A percentile compares a stretch with the other conserved stretches of the same genome.
These are phyloP conservation scores for Fusarium musae DNA, from an alignment of 2,329 filamentous ascomycete species.

Conservation along the genomic window DNA sequence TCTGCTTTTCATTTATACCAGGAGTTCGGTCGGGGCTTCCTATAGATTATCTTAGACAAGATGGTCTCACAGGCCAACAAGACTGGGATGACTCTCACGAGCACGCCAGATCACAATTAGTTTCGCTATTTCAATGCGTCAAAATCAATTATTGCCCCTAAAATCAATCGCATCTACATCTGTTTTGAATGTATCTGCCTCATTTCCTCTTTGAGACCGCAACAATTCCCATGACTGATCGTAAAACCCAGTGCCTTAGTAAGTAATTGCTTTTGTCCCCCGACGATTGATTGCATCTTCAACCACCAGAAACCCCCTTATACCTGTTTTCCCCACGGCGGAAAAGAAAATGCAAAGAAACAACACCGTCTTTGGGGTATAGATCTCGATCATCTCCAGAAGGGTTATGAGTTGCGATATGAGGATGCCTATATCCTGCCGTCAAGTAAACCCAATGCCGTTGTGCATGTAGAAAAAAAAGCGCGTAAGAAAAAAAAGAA, in stretches of 20 bases:
- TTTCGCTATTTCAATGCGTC: background rate
- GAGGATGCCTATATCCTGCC: constrained; percentile 14
- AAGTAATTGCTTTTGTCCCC: constrained; percentile 4
- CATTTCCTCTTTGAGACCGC: background rate
- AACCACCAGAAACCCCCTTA: constrained; percentile 14
- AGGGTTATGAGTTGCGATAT: constrained; percentile 10
- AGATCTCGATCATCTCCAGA: constrained; percentile 25
- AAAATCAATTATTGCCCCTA: constrained; percentile 15
- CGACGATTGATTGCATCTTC: constrained; percentile 1
- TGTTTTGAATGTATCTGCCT: constrained; percentile 14
- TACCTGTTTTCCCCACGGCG: constrained; percentile 5
- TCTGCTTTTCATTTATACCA: constrained; percentile 23
- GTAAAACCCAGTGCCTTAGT: background rate
- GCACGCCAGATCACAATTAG: background rate
- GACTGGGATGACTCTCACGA: constrained; percentile 6
- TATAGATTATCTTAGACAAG: background rate
- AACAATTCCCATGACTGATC: constrained; percentile 22
- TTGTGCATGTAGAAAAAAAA: constrained; percentile 8
- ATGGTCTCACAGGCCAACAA: background rate
- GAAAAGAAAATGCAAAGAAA: constrained; percentile 29
- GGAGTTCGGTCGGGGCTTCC: constrained; percentile 11
- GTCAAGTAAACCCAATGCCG: constrained; percentile 15
- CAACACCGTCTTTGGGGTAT: background rate
- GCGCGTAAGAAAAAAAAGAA: constrained; percentile 16
- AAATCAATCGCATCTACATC: constrained; percentile 19